Percentiles rank a stretch among this genome's conserved stretches.
Evolutionary conservation across 768 basidiomycete species (phyloP).

Genomic region (Boletellus ananiceps): DNA sequence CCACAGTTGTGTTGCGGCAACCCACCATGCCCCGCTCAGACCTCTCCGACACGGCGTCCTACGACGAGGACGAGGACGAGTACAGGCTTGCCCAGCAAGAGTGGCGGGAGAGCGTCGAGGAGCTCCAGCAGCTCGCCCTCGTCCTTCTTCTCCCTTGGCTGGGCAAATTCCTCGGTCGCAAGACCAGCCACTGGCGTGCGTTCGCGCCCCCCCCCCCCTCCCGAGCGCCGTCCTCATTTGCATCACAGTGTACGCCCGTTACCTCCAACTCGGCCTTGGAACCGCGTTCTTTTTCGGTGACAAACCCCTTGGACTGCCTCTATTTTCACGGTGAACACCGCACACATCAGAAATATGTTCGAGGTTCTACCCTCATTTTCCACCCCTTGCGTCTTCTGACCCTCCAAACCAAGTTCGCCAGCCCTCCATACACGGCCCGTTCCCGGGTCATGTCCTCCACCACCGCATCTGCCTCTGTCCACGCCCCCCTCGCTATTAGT

Average conservation of each 20-base stretch:
- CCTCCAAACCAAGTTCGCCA: constrained; percentile 47
- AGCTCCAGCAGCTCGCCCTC: constrained; percentile 76
- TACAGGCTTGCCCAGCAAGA: constrained; percentile 77
- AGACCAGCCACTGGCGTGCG: constrained; percentile 84
- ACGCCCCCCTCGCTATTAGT: constrained; percentile 52
- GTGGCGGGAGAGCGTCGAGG: constrained; percentile 88
- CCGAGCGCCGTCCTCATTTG: constrained; percentile 10
- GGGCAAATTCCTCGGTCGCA: constrained; percentile 85
- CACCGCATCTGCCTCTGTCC: constrained; percentile 56
- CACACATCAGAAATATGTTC: constrained; percentile 25
- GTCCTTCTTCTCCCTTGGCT: constrained; percentile 80
- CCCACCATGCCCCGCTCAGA: constrained; percentile 56
- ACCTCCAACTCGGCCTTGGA: constrained; percentile 58
- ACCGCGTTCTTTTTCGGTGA: constrained; percentile 60
- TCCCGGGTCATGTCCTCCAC: constrained; percentile 55
- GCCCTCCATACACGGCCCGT: constrained; percentile 40
- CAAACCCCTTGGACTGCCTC: constrained; percentile 8
- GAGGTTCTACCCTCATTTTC: constrained; percentile 25
- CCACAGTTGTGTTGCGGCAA: constrained; percentile 9
- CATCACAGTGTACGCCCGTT: constrained; percentile 63
- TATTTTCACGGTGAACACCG: constrained; percentile 17
- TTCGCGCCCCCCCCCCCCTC: constrained; percentile 12
- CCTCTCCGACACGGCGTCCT: constrained; percentile 54
- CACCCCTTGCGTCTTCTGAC: constrained; percentile 41
- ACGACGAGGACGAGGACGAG: constrained; percentile 68